Conservation (phyloP, 441 rosid genomes). For the Erodium moschatum region DNA sequence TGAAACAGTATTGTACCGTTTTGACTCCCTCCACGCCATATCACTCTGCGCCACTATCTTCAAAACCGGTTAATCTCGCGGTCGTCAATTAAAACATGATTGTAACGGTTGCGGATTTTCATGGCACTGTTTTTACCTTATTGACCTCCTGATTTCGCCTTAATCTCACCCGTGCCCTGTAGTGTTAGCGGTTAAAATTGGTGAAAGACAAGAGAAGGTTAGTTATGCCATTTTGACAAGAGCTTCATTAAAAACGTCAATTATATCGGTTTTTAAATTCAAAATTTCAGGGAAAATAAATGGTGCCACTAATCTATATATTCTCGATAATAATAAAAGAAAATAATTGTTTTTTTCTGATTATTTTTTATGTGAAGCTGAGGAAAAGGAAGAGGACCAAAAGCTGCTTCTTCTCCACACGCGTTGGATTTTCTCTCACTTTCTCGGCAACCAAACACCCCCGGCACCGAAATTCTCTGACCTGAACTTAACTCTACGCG, state of each 20-base stretch:
- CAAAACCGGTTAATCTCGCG: too few species aligned
- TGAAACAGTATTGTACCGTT: background rate
- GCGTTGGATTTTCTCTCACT: constrained; percentile 2
- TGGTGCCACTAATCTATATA: background rate
- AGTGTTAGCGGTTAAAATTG: too few species aligned
- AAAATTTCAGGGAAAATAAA: background rate
- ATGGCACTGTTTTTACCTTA: background rate
- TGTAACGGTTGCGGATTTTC: background rate
- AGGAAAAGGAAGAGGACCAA: background rate
- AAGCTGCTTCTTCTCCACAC: constrained; percentile 8
- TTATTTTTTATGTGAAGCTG: too few species aligned
- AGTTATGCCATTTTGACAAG: background rate
- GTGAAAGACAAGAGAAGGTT: background rate
- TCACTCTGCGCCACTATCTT: background rate
- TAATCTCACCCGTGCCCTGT: background rate
- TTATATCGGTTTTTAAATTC: background rate
- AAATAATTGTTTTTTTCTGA: background rate
- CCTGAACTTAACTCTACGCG: background rate
- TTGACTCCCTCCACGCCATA: constrained; percentile 1
- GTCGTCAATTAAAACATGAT: background rate
- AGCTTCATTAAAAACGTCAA: too few species aligned
- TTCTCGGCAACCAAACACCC: constrained; percentile 7
- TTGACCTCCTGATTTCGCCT: background rate
- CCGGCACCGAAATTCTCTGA: background rate
- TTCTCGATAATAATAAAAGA: background rate